Conservation (phyloP, 495 filamentous ascomycete species). For the Aspergillus indologenus region DNA sequence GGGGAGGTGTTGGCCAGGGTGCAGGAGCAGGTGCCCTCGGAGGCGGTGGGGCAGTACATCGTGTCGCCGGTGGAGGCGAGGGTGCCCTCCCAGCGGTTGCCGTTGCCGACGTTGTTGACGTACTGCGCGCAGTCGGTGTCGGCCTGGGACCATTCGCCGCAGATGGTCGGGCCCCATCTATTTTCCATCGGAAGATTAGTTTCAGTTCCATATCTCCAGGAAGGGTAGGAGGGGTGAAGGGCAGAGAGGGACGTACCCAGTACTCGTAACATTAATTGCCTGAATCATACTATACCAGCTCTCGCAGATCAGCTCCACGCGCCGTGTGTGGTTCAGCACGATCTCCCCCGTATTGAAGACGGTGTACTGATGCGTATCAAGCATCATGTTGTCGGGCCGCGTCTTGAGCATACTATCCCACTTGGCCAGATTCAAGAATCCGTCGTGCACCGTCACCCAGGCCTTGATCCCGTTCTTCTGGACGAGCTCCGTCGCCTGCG, state of each 20-base stretch:
- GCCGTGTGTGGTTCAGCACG: slow-evolving; percentile 65
- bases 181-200: slow-evolving; percentile 4
- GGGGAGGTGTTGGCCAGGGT: slow-evolving; percentile 69
- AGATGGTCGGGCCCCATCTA: slow-evolving; percentile 90
- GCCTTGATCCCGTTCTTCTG: slow-evolving; percentile 66
- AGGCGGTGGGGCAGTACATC: slow-evolving; percentile 66
- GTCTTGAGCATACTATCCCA: slow-evolving; percentile 71
- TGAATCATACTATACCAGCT: slow-evolving; percentile 80
- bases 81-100: slow-evolving; percentile 89
- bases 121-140: slow-evolving; percentile 91
- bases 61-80: slow-evolving; percentile 57
- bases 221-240: not conserved
- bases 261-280: slow-evolving; percentile 63
- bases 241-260: slow-evolving; percentile 51
- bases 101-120: slow-evolving; percentile 86
- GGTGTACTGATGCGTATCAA: slow-evolving; percentile 93
- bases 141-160: slow-evolving; percentile 97
- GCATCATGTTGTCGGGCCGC: slow-evolving; percentile 51
- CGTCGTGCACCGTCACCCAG: slow-evolving; percentile 74
- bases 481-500: slow-evolving; percentile 58
- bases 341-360: slow-evolving; percentile 83
- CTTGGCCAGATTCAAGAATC: slow-evolving; percentile 74
- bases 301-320: slow-evolving; percentile 79
- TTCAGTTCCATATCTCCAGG: slow-evolving; percentile 6
- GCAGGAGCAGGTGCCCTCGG: slow-evolving; percentile 64